A percentile compares a stretch with the other conserved stretches of the same genome.
These are phyloP conservation scores for Stagonosporopsis rhizophila DNA, from an alignment of 2,329 filamentous ascomycete genomes.

Conservation along the genomic window DNA sequence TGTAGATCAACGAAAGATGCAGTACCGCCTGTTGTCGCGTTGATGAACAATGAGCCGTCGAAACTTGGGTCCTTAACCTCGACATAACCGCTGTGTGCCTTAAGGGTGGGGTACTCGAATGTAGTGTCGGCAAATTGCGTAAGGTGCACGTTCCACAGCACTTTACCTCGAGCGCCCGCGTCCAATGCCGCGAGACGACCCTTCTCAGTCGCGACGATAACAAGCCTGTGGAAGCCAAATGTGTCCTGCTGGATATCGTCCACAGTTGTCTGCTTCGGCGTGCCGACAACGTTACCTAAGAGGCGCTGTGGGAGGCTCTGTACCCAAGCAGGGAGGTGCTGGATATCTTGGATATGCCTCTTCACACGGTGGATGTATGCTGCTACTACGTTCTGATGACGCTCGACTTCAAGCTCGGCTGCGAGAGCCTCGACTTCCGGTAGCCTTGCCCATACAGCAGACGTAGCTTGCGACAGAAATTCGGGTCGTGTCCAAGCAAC, in stretches of 20 bases:
- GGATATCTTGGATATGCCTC: conserved; percentile 80
- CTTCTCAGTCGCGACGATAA: conserved; percentile 78
- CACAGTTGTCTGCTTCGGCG: conserved; percentile 64
- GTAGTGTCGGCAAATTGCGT: conserved; percentile 63
- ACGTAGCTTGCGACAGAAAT: conserved; percentile 78
- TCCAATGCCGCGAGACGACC: conserved; percentile 84
- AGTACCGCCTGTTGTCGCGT: conserved; percentile 42
- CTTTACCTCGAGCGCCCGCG: conserved; percentile 72
- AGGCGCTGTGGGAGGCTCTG: conserved; percentile 73
- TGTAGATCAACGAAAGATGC: conserved; percentile 30
- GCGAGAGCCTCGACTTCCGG: conserved; percentile 76
- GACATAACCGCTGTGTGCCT: conserved; percentile 43
- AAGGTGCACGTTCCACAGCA: conserved; percentile 77
- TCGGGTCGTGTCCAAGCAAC: conserved; percentile 82
- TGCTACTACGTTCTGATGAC: conserved; percentile 76
- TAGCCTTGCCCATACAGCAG: conserved; percentile 81
- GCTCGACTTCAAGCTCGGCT: conserved; percentile 83
- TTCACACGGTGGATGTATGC: conserved; percentile 90
- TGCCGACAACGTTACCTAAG: conserved; percentile 60
- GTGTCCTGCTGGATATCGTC: conserved; percentile 68
- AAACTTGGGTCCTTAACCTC: conserved; percentile 40
- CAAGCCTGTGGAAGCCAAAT: conserved; percentile 89
- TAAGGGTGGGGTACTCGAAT: conserved; percentile 67
- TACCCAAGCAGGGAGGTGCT: conserved; percentile 77
- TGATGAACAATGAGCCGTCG: conserved; percentile 38